phyloP scores from a whole-genome alignment of 2,329 filamentous ascomycete genomes.

The Stagonosporopsis rhizophila region DNA sequence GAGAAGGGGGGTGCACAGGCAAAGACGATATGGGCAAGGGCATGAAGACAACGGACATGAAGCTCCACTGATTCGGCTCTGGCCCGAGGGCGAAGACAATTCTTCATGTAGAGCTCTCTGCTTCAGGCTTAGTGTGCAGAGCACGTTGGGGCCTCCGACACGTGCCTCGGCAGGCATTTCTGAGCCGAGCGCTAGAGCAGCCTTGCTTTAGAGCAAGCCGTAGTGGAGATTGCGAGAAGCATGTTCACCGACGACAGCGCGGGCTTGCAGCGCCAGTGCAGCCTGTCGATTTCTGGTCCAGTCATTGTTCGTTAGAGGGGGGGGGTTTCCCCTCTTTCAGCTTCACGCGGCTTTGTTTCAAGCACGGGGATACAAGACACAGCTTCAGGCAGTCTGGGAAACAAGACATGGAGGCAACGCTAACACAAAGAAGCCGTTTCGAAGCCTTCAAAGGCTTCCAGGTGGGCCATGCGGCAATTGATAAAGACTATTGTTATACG shows the following conservation, averaged over 20 bases:
- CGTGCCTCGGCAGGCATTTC: slow-evolving; percentile 12
- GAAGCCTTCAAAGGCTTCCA: neutral
- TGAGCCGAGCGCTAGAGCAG: slow-evolving; percentile 8
- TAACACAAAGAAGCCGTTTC: neutral
- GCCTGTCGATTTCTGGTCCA: neutral
- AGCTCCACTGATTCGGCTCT: neutral
- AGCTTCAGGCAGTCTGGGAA: neutral
- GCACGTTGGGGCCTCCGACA: neutral
- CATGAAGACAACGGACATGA: neutral
- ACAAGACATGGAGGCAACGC: neutral
- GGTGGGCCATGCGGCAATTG: neutral
- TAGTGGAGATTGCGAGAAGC: slow-evolving; percentile 3
- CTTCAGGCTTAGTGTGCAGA: neutral
- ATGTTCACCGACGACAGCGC: slow-evolving; percentile 5
- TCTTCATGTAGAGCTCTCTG: neutral
- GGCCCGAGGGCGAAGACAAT: neutral
- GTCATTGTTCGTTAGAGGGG: no score
- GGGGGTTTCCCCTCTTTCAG: slow-evolving; percentile 5
- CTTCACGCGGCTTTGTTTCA: slow-evolving; percentile 6
- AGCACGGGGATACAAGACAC: neutral
- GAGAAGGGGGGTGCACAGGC: slow-evolving; percentile 6
- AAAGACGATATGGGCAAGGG: neutral
- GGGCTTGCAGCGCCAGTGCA: slow-evolving; percentile 2
- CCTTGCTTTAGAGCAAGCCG: slow-evolving; percentile 6
- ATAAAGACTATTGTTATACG: slow-evolving; percentile 8